Evolutionary conservation across 352 stramenopile species (phyloP).

Genomic region (Pythium sp.): DNA sequence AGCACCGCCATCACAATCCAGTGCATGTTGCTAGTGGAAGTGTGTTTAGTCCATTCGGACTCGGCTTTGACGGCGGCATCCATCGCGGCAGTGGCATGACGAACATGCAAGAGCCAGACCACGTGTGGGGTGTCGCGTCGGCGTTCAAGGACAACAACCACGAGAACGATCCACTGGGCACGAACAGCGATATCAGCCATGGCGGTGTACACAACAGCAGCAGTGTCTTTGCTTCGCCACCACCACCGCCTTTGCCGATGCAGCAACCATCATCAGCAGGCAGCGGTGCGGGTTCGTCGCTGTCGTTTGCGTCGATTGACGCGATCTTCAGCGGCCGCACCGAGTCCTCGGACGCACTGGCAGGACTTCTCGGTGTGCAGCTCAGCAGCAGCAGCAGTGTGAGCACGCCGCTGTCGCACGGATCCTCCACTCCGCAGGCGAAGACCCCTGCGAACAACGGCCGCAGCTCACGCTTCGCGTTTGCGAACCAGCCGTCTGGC

Average conservation of each 20-base stretch:
- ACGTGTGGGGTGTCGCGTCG: constrained; percentile 26
- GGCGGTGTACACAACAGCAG: not conserved
- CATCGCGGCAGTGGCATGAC: constrained; percentile 27
- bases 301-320: constrained; percentile 82
- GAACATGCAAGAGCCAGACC: constrained; percentile 20
- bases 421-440: constrained; percentile 21
- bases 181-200: not conserved
- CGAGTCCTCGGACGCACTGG: constrained; percentile 70
- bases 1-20: not conserved
- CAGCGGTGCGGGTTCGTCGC: constrained; percentile 23
- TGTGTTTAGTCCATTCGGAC: constrained; percentile 72
- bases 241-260: constrained; percentile 6
- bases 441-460: constrained; percentile 25
- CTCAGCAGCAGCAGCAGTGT: constrained; percentile 25
- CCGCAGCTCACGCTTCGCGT: constrained; percentile 76
- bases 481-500: constrained; percentile 54
- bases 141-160: constrained; percentile 10
- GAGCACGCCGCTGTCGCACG: constrained; percentile 37
- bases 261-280: constrained; percentile 7
- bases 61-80: constrained; percentile 71
- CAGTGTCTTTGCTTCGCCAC: constrained; percentile 11
- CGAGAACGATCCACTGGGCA: constrained; percentile 9
- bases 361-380: constrained; percentile 58
- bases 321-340: constrained; percentile 78
- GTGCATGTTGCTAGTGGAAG: constrained; percentile 11